Conservation (phyloP, 345 rosid genomes). For the Eucalyptus coolabah region DNA sequence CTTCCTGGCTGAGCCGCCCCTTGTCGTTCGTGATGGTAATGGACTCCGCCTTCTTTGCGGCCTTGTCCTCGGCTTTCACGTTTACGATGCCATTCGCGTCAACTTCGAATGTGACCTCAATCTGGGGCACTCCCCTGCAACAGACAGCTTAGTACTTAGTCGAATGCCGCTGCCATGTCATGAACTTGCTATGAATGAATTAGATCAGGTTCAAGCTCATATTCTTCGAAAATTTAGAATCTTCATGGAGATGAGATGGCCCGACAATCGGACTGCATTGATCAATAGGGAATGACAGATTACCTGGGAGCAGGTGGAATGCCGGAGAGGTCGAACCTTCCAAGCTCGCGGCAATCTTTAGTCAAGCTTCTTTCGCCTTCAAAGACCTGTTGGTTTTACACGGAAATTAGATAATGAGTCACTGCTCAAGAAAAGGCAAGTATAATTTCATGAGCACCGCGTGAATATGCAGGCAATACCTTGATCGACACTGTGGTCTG, state of each 20-base stretch:
- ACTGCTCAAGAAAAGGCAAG: not conserved
- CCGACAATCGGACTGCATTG: not conserved
- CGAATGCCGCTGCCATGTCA: not conserved
- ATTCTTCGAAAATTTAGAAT: not conserved
- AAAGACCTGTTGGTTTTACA: constrained; percentile 40
- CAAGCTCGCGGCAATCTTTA: constrained; percentile 79
- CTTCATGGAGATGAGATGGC: not conserved
- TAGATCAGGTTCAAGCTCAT: not conserved
- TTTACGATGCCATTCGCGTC: constrained; percentile 34
- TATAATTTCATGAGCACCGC: not conserved
- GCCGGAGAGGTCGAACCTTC: constrained; percentile 75
- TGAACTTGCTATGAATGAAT: not conserved
- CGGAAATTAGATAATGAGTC: not conserved
- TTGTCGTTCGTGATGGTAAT: constrained; percentile 39
- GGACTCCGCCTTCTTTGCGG: constrained; percentile 23
- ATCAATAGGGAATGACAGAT: not conserved
- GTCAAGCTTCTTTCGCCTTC: constrained; percentile 98
- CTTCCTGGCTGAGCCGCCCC: constrained; percentile 43
- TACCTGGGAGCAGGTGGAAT: constrained; percentile 92
- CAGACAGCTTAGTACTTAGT: not conserved
- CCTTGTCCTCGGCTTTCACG: constrained; percentile 53
- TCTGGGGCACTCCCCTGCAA: constrained; percentile 91
- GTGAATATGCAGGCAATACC: constrained; percentile 9
- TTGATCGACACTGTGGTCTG: constrained; percentile 94
- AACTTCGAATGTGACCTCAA: constrained; percentile 66